Percentiles rank a stretch among this genome's conserved stretches.
Conservation (phyloP, 208 protist genomes). For the Crithidia bombi region DNA sequence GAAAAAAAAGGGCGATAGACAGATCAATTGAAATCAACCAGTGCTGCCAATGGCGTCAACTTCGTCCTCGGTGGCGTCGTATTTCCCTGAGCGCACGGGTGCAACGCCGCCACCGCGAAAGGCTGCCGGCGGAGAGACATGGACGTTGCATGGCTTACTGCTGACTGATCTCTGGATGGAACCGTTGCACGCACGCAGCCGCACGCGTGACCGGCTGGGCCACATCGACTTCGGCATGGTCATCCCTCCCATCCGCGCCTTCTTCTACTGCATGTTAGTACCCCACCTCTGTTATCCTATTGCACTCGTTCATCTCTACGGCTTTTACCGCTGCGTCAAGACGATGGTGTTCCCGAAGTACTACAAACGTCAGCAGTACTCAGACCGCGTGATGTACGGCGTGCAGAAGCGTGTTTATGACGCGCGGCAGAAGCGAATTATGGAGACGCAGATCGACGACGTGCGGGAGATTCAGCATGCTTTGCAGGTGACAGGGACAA, state of each 20-base stretch:
- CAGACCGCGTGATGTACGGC: conserved; percentile 78
- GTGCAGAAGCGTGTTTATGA: conserved; percentile 87
- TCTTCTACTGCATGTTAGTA: conserved; percentile 77
- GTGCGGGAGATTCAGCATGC: conserved; percentile 79
- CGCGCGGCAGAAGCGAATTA: conserved; percentile 44
- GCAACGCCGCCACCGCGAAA: not conserved
- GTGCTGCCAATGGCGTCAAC: conserved; percentile 6
- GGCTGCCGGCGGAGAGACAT: not conserved
- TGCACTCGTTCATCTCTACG: conserved; percentile 64
- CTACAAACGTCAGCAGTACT: conserved; percentile 73
- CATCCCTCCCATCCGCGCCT: conserved; percentile 71
- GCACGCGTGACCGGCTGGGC: conserved; percentile 70
- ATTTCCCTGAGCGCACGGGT: conserved; percentile 19
- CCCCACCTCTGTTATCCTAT: conserved; percentile 85
- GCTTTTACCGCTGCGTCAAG: conserved; percentile 78
- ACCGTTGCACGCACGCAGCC: conserved; percentile 73
- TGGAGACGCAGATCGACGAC: conserved; percentile 72
- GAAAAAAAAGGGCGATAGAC: not conserved
- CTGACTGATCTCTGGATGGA: conserved; percentile 81
- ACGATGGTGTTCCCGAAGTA: conserved; percentile 75
- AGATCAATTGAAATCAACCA: too few relatives aligned
- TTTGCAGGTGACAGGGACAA: conserved; percentile 52
- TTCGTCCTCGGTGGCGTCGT: conserved; percentile 15
- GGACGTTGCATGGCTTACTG: conserved; percentile 37
- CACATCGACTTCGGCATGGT: conserved; percentile 92